Evolutionary conservation across 1,284 basidiomycete genomes (phyloP), one percentile per base, ranked within the genome.

Genomic region (Xerocomus amazonicus): DNA sequence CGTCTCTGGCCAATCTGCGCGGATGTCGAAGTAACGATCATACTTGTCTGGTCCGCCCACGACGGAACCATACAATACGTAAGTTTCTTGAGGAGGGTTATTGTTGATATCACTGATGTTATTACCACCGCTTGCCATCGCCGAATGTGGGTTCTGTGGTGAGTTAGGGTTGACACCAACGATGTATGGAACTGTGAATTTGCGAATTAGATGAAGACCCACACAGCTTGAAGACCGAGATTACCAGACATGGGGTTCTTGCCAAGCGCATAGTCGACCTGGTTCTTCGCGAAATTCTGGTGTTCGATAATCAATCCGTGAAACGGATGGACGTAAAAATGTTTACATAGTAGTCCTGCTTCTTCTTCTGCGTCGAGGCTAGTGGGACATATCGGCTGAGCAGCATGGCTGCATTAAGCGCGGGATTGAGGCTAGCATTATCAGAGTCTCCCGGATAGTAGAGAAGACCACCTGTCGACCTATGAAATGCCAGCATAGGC

Each of bases 151-250:
- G 66, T 95, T 96, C 43, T 78, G 70, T 0, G 93, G 91, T 17
- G 92, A 89, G 70, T 96, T 96, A 4, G 92, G 90, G 67, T 95
- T 92, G 47, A 78, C 73, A 32, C 93, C 92, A 23, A 95, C 91
- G 47, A 92, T 68, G 62, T 90, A 92, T 0, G 90, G 86, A 5
- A 77, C 84, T 83, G 51, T 6, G n/a, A 50, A 43, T n/a, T 23
- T 38, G 7, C 6, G 9, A 36, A 33, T 63, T 28, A 52, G 16
- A 23, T 23, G 29, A n/a, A 43, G n/a, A 16, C 34, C 35, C 12
- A 12, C 9, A 8, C 10, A 16, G n/a, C 27, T 6, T 8, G 9
- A 45, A 29, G 42, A 46, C 8, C 14, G 43, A 40, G 45, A 48
- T 47, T 39, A 59, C 87, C 78, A 51, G 80, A 83, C 89, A 92